Conservation (phyloP, 768 basidiomycete genomes). For the Suillus occidentalis region DNA sequence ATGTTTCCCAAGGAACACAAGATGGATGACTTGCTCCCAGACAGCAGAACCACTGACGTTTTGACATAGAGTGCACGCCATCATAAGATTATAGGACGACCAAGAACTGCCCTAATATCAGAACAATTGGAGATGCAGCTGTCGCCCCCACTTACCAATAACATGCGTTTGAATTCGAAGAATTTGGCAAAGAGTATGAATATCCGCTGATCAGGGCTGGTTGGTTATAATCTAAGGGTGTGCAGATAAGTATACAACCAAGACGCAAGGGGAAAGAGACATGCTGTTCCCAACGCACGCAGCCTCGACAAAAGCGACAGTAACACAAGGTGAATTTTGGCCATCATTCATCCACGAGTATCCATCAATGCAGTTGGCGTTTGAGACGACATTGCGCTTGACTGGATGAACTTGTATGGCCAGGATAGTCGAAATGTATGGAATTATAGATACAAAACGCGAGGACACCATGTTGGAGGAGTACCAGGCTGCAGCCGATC, state of each 20-base stretch:
- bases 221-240: constrained; percentile 23
- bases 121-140: neutral
- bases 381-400: constrained; percentile 11
- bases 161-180: constrained; percentile 24
- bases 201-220: constrained; percentile 19
- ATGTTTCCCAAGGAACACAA: neutral
- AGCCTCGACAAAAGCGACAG: constrained; percentile 30
- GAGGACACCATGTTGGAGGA: neutral
- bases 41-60: constrained; percentile 20
- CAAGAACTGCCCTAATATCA: constrained; percentile 42
- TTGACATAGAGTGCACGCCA: constrained; percentile 54
- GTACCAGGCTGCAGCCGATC: neutral
- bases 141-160: constrained; percentile 24
- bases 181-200: constrained; percentile 24
- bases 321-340: constrained; percentile 20
- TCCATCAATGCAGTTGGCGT: constrained; percentile 15
- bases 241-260: neutral
- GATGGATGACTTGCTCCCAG: constrained; percentile 29
- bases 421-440: neutral
- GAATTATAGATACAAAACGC: neutral
- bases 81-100: constrained; percentile 55
- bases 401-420: constrained; percentile 14
- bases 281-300: constrained; percentile 28
- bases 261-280: neutral
- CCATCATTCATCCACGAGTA: constrained; percentile 29